phyloP scores from a whole-genome alignment of 2,329 filamentous ascomycete species.

The Fusarium brevicatenulatum region DNA sequence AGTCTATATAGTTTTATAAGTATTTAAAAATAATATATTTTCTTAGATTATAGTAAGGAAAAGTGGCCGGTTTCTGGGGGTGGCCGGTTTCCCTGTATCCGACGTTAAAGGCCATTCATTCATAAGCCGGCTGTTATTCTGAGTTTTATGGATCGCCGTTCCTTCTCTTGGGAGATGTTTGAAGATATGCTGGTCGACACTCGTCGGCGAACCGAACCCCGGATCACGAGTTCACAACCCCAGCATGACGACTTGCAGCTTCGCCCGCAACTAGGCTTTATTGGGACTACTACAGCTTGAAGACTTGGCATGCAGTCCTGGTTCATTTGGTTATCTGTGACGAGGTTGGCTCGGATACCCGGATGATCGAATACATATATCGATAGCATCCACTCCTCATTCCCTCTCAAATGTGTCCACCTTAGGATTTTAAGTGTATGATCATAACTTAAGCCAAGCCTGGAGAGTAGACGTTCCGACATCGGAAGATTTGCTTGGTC shows the following conservation, averaged over 20 bases:
- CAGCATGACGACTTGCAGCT: not conserved
- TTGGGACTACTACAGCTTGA: not conserved
- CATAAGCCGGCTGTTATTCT: not conserved
- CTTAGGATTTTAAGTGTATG: not conserved
- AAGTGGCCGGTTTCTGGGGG: too few species aligned
- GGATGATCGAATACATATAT: not conserved
- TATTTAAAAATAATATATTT: too few species aligned
- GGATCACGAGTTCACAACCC: not conserved
- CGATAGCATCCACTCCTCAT: not conserved
- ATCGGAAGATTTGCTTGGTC: not conserved
- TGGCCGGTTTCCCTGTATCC: too few species aligned
- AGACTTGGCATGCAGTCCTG: not conserved
- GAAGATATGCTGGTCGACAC: not conserved
- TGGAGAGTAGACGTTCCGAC: too few species aligned
- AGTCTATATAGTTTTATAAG: too few species aligned
- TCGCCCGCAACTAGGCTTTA: not conserved
- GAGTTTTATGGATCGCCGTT: too few species aligned
- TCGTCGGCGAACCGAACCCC: not conserved
- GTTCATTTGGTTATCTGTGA: not conserved
- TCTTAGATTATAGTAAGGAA: too few species aligned
- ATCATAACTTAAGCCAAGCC: not conserved
- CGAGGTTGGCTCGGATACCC: not conserved
- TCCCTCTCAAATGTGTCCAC: not conserved
- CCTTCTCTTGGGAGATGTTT: not conserved
- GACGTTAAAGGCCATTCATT: not conserved